Conservation (phyloP, 805 yeast genomes). For the Zygotorulaspora danielsina region DNA sequence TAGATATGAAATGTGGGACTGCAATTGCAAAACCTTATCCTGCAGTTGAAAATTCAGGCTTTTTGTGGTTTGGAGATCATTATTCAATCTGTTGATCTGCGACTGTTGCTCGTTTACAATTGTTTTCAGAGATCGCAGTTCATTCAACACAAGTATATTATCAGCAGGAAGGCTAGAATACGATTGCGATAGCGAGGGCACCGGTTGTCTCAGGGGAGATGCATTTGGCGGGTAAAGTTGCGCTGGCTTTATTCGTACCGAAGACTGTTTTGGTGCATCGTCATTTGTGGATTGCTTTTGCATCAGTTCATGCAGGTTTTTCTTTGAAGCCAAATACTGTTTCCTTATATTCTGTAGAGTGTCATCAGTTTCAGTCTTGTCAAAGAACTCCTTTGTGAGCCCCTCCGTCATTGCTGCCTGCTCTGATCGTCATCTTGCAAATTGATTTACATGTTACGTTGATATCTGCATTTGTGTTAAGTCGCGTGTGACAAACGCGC, state of each 20-base stretch:
- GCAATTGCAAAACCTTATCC: conserved; percentile 16
- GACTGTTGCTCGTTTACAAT: conserved; percentile 23
- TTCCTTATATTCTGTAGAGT: conserved; percentile 30
- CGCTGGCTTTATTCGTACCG: background rate
- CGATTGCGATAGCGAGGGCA: background rate
- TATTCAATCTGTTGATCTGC: conserved; percentile 18
- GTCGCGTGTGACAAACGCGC: no score
- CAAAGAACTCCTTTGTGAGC: conserved; percentile 15
- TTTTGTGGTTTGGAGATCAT: conserved; percentile 18
- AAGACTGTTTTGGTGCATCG: conserved; percentile 3
- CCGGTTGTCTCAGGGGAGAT: background rate
- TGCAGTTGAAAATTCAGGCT: conserved; percentile 16
- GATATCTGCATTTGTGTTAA: no score
- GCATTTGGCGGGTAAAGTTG: conserved; percentile 1
- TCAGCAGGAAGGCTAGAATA: conserved; percentile 4
- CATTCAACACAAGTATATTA: conserved; percentile 13
- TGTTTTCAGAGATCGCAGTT: conserved; percentile 19
- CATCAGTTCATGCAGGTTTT: conserved; percentile 25
- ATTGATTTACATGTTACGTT: background rate
- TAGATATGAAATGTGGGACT: conserved; percentile 13
- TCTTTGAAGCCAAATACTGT: conserved; percentile 29
- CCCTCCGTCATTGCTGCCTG: conserved; percentile 5
- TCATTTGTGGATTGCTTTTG: conserved; percentile 13
- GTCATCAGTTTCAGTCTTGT: conserved; percentile 29
- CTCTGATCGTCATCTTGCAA: background rate